Evolutionary conservation across 495 filamentous ascomycete species (phyloP), one percentile per base, ranked within the genome.

Genomic region (Hypoxylon crocopeplum): DNA sequence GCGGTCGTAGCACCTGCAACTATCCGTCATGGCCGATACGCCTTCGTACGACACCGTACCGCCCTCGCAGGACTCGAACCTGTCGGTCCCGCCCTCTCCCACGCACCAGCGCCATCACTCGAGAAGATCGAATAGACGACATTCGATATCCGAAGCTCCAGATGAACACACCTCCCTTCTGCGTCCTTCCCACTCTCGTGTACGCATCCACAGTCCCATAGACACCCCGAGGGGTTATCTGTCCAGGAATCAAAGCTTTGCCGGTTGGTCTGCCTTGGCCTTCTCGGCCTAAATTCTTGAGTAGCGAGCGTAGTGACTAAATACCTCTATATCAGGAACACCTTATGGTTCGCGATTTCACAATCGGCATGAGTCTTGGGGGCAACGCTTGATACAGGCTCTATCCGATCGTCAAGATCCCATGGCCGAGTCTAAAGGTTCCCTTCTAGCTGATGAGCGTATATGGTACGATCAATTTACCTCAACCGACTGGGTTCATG

Each of bases 391-490:
- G 47, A 82, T 71, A 56, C 79, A 71, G 51, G 79, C 72, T 67
- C 53, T 77, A 41, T 72, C 70, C 15, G 77, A 83, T 74, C 64
- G 75, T 42, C 61, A 61, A 64, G 78, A 76, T 66, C 79, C 74
- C 34, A 74, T 85, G 48, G 59, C 79, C 16, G 85, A 86, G 32
- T 84, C 81, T 7, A 88, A 88, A 53, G 73, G 79, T 59, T 82
- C 79, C 15, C 67, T 86, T 11, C 84, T 82, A 47, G 72, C 84
- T 21, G 91, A 98, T 66, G 92, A 98, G 44, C 85, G 94, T 13
- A 89, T 94, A 10, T 98, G 94, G 94, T 98, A 98, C 73, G 93
- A 98, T 76, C 94, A 98, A 73, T 97, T 98, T 73, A 97, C 93
- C 5, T 96, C 90, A 7, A 98, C 93, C 63, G 94, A 98, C 72